These are phyloP conservation scores for Hericium rajendrae DNA, from an alignment of 768 basidiomycete species.

Conservation along the genomic window DNA sequence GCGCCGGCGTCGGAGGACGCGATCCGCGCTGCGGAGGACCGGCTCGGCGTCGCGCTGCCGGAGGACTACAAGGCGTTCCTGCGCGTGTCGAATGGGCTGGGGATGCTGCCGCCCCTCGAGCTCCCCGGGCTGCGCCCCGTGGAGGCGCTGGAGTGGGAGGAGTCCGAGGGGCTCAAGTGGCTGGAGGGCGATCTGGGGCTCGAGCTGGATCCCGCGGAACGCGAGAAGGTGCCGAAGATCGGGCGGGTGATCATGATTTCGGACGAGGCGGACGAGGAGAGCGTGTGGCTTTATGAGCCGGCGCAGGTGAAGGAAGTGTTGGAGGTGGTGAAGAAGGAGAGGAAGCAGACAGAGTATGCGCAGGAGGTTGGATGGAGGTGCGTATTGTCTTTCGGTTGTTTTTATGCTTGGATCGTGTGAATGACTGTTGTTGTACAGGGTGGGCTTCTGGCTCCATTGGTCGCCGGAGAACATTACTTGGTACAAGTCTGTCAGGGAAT, in stretches of 20 bases:
- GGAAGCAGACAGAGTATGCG: neutral
- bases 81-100: neutral
- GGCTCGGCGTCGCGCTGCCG: neutral
- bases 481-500: neutral
- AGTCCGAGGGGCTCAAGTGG: neutral
- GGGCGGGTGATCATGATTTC: neutral
- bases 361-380: neutral
- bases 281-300: neutral
- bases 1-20: neutral
- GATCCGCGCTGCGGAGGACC: neutral
- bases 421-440: neutral
- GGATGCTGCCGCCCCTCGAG: neutral
- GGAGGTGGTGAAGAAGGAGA: neutral
- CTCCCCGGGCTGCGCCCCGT: neutral
- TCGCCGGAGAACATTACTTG: neutral
- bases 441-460: neutral
- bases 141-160: neutral
- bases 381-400: neutral
- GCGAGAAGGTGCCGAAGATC: neutral
- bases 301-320: neutral
- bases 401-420: neutral
- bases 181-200: neutral
- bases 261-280: neutral
- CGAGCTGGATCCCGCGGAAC: neutral
- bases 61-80: neutral